phyloP scores from a whole-genome alignment of 257 asterid genomes.

The Nicotiana sylvestris region DNA sequence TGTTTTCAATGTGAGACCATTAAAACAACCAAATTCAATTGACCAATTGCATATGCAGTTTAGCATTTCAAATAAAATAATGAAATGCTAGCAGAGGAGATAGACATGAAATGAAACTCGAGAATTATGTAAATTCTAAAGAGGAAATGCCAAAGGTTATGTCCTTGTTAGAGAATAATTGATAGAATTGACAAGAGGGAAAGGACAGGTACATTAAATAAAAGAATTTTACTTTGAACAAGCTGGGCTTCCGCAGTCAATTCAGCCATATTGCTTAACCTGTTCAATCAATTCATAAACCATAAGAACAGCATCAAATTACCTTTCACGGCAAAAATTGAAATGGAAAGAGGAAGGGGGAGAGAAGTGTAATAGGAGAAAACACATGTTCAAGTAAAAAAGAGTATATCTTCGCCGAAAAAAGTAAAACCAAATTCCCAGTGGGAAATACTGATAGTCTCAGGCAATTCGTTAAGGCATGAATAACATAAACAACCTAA shows the following conservation, averaged over 20 bases:
- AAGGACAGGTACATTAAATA: background rate
- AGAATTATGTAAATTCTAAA: background rate
- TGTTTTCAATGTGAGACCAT: too few species aligned
- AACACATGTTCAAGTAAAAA: background rate
- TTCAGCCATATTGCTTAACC: constrained; percentile 13
- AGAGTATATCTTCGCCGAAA: background rate
- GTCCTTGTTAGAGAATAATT: background rate
- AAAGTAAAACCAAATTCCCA: background rate
- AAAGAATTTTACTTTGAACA: constrained; percentile 14
- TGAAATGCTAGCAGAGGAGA: background rate
- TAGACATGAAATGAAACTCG: background rate
- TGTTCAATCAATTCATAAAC: background rate
- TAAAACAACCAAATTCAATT: too few species aligned
- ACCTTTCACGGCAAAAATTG: background rate
- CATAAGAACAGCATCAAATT: background rate
- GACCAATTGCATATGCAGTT: too few species aligned
- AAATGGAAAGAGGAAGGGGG: background rate
- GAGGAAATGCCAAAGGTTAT: background rate
- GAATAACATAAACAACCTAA: background rate
- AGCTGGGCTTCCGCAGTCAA: constrained; percentile 12
- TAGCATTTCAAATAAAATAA: background rate
- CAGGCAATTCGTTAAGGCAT: background rate
- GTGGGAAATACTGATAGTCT: background rate
- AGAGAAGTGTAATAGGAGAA: background rate
- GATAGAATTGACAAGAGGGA: background rate